Base-by-base conservation (phyloP, 108 stramenopile genomes). In the Nitzschia inconspicua region DNA sequence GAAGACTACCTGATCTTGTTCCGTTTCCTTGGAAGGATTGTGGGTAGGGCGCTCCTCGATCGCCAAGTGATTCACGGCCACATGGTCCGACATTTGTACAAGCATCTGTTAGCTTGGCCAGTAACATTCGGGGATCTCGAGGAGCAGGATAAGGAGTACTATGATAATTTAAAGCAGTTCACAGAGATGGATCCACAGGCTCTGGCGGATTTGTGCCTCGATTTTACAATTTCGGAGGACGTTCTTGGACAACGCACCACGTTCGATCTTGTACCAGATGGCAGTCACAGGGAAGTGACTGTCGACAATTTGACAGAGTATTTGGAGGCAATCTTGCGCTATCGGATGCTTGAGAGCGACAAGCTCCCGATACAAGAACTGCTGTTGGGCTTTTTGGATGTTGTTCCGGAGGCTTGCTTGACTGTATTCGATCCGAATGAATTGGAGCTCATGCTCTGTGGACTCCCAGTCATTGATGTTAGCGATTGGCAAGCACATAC, bases 21-120 rank as follows among this genome's bases (percentile, higher is more conserved):
- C 73, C 89, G 91, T 47, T 98, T 99, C 71, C 66, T 96, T n/a
- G 99, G 99, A 2, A 80, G 99, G 3, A 74, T 99, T 37, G 89
- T 99, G 78, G 99, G 99, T 49, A 97, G 97, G 76, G 99, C 99
- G 13, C 74, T 98, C 46, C 95, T 96, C 46, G 97, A 97, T 61
- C 79, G 95, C 13, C 96, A 99, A 68, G 62, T 98, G 11, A 86
- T 99, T 24, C 84, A 86, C 57, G 97, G 94, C 1, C 99, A 98
- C 66, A 96, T 99, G 91, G 95, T 95, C 25, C 89, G 92, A 31
- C 75, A 91, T 41, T 50, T 99, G 52, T 99, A 99, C 89, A 99
- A 99, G 76, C 99, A 99, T 68, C 75, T 99, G 37, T 68, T 97
- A 8, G 97, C 94, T 19, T 95, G 95, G 89, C 93, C 93, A 11